A percentile compares a stretch with the other conserved stretches of the same genome.
Conservation (phyloP, 1,139 yeast genomes). For the Wickerhamomyces sp. region DNA sequence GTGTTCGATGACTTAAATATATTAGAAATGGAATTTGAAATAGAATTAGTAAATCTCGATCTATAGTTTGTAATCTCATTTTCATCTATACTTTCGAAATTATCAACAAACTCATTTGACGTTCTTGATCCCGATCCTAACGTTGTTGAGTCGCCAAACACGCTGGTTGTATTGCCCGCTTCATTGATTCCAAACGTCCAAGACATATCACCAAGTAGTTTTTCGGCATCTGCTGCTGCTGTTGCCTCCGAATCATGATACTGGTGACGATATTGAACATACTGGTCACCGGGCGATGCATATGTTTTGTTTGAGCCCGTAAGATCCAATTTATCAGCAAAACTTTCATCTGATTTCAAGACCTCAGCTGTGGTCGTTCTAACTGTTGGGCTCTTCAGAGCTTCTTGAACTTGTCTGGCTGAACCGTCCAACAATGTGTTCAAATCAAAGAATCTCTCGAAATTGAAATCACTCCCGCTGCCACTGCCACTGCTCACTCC, state of each 20-base stretch:
- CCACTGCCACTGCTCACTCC: too few species aligned
- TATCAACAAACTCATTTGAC: constrained; percentile 20
- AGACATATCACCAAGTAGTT: constrained; percentile 11
- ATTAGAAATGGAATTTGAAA: constrained; percentile 20
- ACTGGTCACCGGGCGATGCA: background rate
- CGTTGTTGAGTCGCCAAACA: constrained; percentile 20
- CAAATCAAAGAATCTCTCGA: constrained; percentile 5
- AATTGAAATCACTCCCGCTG: constrained; percentile 2
- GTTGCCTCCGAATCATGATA: background rate
- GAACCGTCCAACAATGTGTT: too few species aligned
- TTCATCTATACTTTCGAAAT: constrained; percentile 8
- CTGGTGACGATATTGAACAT: background rate
- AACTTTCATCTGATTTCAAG: too few species aligned
- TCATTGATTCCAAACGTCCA: constrained; percentile 11
- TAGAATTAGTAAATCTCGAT: constrained; percentile 17
- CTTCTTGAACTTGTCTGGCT: background rate
- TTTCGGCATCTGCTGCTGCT: constrained; percentile 4
- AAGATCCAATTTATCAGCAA: too few species aligned
- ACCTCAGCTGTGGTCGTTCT: background rate
- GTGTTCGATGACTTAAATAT: constrained; percentile 19
- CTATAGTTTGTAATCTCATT: constrained; percentile 9
- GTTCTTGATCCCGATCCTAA: constrained; percentile 22
- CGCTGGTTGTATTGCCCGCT: constrained; percentile 5
- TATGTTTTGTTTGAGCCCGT: too few species aligned
- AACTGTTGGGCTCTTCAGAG: background rate